Base-by-base conservation (phyloP, 1,284 basidiomycete genomes). In the Amylostereum areolatum region DNA sequence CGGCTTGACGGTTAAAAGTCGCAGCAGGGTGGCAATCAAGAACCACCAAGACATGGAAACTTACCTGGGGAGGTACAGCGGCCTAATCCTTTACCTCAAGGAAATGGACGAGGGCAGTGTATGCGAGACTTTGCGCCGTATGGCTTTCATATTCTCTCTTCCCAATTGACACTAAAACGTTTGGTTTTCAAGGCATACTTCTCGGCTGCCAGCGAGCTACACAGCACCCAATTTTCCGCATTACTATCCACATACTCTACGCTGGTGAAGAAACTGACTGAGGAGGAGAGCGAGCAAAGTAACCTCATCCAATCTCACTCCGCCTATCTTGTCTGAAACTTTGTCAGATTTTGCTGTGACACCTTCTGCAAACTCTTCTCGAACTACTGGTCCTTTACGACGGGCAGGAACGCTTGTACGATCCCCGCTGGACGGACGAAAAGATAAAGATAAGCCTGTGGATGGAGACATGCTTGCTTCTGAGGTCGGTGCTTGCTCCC, bases 41-140 rank as follows among this genome's bases (percentile, higher is more conserved):
- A 72, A 77, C 4, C 93, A 96, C 63, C 72, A 74, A 46, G 73
- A 78, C 10, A 74, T 97, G 64, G 92, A 97, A 61, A 74, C 76
- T 29, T 89, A 89, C 61, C 77, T 98, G 8, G 92, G 89, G 28
- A 77, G 85, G 44, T 98, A 98, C 65, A 83, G 88, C 43, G 95
- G 95, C 2, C 65, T 99, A 44, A 83, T 98, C 67, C 74, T 98
- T 11, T 99, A 96, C 62, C 71, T 97, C 55, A 95, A 94, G 64
- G 96, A 99, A 70, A 95, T 97, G 83, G 92, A 95, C 51, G 89
- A 94, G 63, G 69, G 67, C 46, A n/a, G 66, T 85, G 29, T 97
- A 96, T 65, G 86, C 83, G 40, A 89, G 88, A 61, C 68, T 96
- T 32, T 97, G 92, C 62, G 88, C 85, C 45, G 93, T 96, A 62